Evolutionary conservation across 1,284 basidiomycete species (phyloP), one percentile per base, ranked within the genome.

Genomic region (Coniferiporia sulphurascens): DNA sequence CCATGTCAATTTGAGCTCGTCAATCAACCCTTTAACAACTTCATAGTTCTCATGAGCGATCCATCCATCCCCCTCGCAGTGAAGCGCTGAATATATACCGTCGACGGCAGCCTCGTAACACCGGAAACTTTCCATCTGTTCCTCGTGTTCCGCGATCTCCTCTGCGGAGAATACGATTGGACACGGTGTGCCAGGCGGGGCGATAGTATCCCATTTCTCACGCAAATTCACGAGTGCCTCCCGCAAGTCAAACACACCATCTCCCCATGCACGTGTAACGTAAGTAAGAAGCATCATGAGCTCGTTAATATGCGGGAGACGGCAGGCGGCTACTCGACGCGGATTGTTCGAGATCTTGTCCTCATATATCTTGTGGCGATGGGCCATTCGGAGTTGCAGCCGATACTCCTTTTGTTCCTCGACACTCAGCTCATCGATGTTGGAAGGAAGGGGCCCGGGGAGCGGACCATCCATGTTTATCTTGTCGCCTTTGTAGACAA

Each of bases 221-320:
- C 36, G 46, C 32, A 58, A 22, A 41, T 52, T 15, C 32, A 58
- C 5, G 15, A 58, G 56, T 15, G 56, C 56, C 52, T 44, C 32
- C 2, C 52, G 35, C 32, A 54, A 36, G 32, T 43, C 38, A 15
- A 58, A 38, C n/a, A 53, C 17, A 17, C 57, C 44, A 22, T 58
- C 56, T 9, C 34, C 44, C 56, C 56, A 58, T 22, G 56, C 27
- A 15, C 56, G n/a, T 22, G 45, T 15, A n/a, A 43, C 41, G 35
- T 46, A 46, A 44, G 50, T 52, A n/a, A 17, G 57, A n/a, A 58
- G 35, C 19, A 45, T 22, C n/a, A 44, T 43, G 12, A 58, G 57
- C 9, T 22, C 41, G 34, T 43, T 19, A 32, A 53, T 44, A 38
- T 38, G 36, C 36, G 36, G 13, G 36, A 38, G 36, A 38, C 13